phyloP scores from a whole-genome alignment of 2,329 filamentous ascomycete species.

The Penicillium sp. region DNA sequence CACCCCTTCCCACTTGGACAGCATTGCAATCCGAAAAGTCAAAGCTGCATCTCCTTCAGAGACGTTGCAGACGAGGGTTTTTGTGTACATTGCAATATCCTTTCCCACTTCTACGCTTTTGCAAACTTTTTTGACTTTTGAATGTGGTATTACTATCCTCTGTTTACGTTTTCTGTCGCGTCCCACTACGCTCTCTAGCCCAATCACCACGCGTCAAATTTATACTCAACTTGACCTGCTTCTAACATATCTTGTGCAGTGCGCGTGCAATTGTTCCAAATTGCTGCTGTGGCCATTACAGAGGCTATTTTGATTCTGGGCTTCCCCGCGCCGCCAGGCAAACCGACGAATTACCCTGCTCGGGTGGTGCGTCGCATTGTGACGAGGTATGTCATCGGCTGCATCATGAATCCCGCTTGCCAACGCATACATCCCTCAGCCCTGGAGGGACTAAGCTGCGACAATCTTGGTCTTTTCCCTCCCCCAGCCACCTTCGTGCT shows the following conservation, averaged over 20 bases:
- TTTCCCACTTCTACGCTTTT: not conserved
- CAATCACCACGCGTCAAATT: slow-evolving; percentile 34
- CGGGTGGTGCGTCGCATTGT: slow-evolving; percentile 36
- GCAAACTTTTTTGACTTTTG: slow-evolving; percentile 6
- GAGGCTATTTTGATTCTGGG: slow-evolving; percentile 10
- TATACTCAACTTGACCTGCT: slow-evolving; percentile 20
- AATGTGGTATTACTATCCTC: slow-evolving; percentile 15
- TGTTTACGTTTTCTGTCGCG: slow-evolving; percentile 28
- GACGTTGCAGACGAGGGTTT: slow-evolving; percentile 8
- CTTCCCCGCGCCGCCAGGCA: slow-evolving; percentile 20
- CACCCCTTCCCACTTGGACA: slow-evolving; percentile 1
- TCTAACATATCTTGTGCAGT: slow-evolving; percentile 22
- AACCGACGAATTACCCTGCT: slow-evolving; percentile 24
- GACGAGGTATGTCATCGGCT: slow-evolving; percentile 44
- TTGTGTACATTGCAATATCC: slow-evolving; percentile 8
- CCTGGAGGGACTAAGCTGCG: slow-evolving; percentile 35
- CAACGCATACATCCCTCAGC: slow-evolving; percentile 47
- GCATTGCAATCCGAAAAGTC: slow-evolving; percentile 12
- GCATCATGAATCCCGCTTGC: slow-evolving; percentile 41
- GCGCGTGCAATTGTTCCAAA: slow-evolving; percentile 17
- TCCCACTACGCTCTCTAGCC: slow-evolving; percentile 20
- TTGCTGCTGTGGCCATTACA: slow-evolving; percentile 13
- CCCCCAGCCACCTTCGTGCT: slow-evolving; percentile 24
- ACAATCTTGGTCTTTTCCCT: slow-evolving; percentile 26
- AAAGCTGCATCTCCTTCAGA: slow-evolving; percentile 11